Percentiles rank a stretch among this genome's conserved stretches.
Evolutionary conservation across 2,329 filamentous ascomycete genomes (phyloP).

Genomic region (Fusarium heterosporum): DNA sequence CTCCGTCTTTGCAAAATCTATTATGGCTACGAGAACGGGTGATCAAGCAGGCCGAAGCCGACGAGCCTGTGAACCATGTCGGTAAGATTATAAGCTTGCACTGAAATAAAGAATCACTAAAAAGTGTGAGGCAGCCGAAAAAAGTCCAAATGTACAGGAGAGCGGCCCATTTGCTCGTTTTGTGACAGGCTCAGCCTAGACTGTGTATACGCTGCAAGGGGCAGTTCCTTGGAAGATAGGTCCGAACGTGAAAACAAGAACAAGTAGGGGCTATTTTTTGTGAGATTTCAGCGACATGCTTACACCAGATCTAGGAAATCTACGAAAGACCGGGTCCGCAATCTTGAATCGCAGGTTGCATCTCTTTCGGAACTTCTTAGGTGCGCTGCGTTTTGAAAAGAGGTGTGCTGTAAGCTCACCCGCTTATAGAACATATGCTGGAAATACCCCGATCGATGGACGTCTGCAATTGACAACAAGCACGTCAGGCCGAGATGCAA

Average conservation of each 20-base stretch:
- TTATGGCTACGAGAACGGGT: not conserved
- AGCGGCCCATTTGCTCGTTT: conserved; percentile 18
- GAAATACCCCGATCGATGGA: fast-evolving
- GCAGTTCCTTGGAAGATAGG: not conserved
- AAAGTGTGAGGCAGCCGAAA: not conserved
- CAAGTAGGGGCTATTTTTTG: not conserved
- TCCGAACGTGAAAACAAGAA: not conserved
- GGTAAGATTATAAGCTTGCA: not conserved
- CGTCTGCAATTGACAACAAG: fast-evolving
- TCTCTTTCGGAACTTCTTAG: not conserved
- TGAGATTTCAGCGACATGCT: not conserved
- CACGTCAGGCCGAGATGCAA: too few species aligned
- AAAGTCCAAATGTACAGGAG: conserved; percentile 19
- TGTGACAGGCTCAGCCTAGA: conserved; percentile 2
- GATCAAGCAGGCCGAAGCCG: not conserved
- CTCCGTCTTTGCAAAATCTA: not conserved
- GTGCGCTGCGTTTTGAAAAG: not conserved
- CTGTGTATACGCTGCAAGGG: conserved; percentile 6
- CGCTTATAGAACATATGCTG: fast-evolving
- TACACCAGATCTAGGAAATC: not conserved
- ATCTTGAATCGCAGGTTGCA: conserved; percentile 3
- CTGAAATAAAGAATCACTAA: fast-evolving
- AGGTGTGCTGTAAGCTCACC: fast-evolving
- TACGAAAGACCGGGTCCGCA: conserved; percentile 1
- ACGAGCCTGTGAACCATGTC: conserved; percentile 19